Percentiles rank a stretch among this genome's conserved stretches.
phyloP scores from a whole-genome alignment of 495 filamentous ascomycete species.

The Cetradonia linearis region DNA sequence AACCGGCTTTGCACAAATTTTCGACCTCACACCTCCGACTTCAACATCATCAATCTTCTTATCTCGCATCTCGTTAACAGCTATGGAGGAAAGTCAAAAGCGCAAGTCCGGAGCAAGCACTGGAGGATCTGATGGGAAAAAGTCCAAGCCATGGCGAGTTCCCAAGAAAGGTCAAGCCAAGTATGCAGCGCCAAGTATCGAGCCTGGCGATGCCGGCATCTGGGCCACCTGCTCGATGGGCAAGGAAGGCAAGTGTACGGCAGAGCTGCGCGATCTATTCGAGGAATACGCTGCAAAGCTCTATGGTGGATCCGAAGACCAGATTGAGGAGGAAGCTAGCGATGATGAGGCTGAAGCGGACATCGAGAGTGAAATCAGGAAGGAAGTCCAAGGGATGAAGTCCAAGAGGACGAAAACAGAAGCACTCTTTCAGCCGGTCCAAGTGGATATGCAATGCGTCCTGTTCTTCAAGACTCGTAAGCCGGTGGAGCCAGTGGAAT shows the following conservation, averaged over 20 bases:
- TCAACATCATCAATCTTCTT: background rate
- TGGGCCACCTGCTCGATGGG: conserved; percentile 81
- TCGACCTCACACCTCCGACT: background rate
- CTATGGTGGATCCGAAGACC: conserved; percentile 33
- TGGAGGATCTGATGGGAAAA: conserved; percentile 9
- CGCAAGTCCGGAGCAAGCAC: conserved; percentile 10
- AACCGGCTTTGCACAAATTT: no score
- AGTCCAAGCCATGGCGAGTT: conserved; percentile 24
- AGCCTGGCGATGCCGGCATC: conserved; percentile 72
- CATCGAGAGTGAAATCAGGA: conserved; percentile 74
- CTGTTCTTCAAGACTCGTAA: conserved; percentile 53
- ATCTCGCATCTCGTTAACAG: background rate
- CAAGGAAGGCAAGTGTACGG: conserved; percentile 65
- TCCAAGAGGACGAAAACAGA: conserved; percentile 35
- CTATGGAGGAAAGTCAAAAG: conserved; percentile 10
- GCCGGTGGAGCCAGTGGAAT: conserved; percentile 69
- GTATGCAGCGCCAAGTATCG: conserved; percentile 33
- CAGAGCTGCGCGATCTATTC: conserved; percentile 64
- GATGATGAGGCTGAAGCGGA: conserved; percentile 43
- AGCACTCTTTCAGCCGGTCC: conserved; percentile 51
- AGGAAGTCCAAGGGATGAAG: conserved; percentile 60
- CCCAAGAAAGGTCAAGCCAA: conserved; percentile 18
- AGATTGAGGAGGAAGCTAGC: conserved; percentile 17
- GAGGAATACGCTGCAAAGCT: conserved; percentile 38
- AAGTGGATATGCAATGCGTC: conserved; percentile 62